Base-by-base conservation (phyloP, 768 basidiomycete species). In the Filobasidium wieringae region DNA sequence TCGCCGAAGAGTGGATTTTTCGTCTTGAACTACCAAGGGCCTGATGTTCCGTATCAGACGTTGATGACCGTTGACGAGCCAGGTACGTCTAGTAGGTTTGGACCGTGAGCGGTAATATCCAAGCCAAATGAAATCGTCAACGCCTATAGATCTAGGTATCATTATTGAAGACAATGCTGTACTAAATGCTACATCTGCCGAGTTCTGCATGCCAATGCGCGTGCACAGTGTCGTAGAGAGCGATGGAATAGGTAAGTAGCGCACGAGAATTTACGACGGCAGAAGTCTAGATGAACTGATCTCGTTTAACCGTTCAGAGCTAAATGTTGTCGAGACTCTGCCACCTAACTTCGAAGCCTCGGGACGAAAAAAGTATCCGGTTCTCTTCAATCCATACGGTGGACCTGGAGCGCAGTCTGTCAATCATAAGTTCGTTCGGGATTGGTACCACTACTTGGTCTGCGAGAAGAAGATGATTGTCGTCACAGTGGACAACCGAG, bases 351-450 rank as follows among this genome's bases (percentile, higher is more conserved):
- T 97, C 84, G 95, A 99, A 65, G 84, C 87, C 66, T 85, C 88
- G 22, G 95, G 95, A n/a, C 82, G 87, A 41, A 88, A 86, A 8
- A 91, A 93, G 72, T 97, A 99, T 68, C 88, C 95, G 0, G 90
- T 96, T 22, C 77, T 99, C 29, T 90, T 97, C 78, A 78, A 58
- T 27, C 57, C 57, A 9, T 93, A 99, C 66, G 92, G 92, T 39
- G 95, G 95, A 2, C 95, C 95, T 4, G 78, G 75, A 58, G 87
- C 86, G 52, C 95, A 99, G 68, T 73, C 79, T 60, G 87, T 92
- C 29, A 77, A 84, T 69, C 75, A 81, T 17, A 75, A 72, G 30
- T 97, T 81, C 74, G 65, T 67, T 14, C 80, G 84, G 26, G 86
- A 87, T 74, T 97, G 89, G 88, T 83, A 90, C 63, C 80, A 88